Base-by-base conservation (phyloP, 23 red algal genomes). In the Agarophyton chilense region DNA sequence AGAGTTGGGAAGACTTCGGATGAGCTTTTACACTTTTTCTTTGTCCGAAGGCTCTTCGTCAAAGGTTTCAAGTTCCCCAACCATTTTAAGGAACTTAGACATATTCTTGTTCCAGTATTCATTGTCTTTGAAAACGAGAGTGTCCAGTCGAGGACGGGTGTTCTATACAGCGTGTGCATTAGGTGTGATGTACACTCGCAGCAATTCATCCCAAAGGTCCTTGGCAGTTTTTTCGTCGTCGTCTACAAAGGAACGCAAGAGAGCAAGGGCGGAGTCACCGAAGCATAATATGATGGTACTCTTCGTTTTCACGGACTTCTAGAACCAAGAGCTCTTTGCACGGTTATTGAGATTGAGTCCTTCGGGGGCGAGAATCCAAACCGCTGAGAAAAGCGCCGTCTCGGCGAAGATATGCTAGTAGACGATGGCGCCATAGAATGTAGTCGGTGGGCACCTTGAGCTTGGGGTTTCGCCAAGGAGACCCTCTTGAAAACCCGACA, bases 341-440 rank as follows among this genome's bases (percentile, higher is more conserved):
- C 19, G 28, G 19, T 62, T 62, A 22, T 32, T 62, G 19, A 22
- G 56, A 22, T 22, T 62, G 56, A 62, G n/a, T 62, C 56, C 56
- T 28, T 62, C 56, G 56, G n/a, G 56, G 56, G n/a, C n/a, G 56
- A 22, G 28, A 19, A 62, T 62, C 21, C 0, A 73, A 61, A 21
- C 62, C 58, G 42, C 47, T 14, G 25, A 86, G 63, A 10, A 47
- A 25, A 38, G 62, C 0, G 46, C 72, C 81, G 22, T 72, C 62
- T 16, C 81, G 31, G 34, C 58, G 39, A 46, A 86, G 24, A 54
- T 86, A 86, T n/a, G 62, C 81, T 26, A 50, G 22, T 40, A 86
- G 28, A 25, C 62, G 33, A 42, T 43, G 24, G 33, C 0, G 61
- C 63, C 63, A 74, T 17, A 38, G 39, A 54, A 71, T 86, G 43